Percentiles rank a stretch among this genome's conserved stretches.
phyloP scores from a whole-genome alignment of 495 filamentous ascomycete species.

The Xylaria telfairii region DNA sequence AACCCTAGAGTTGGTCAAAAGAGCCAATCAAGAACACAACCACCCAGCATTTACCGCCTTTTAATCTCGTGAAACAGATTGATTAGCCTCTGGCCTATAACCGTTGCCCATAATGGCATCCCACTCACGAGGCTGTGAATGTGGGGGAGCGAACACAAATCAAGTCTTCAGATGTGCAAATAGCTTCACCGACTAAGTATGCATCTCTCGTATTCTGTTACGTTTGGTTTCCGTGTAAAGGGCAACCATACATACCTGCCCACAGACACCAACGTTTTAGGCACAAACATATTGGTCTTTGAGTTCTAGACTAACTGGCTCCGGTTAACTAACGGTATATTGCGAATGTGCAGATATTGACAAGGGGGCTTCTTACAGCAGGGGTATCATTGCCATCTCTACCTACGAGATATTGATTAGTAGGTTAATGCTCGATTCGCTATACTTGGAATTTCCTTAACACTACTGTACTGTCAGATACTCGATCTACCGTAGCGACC shows the following conservation, averaged over 20 bases:
- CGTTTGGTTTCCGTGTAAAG: background rate
- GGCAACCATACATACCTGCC: background rate
- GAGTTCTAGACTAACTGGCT: background rate
- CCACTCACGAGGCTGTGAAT: background rate
- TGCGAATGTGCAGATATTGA: background rate
- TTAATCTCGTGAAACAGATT: background rate
- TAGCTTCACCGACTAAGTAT: background rate
- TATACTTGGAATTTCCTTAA: background rate
- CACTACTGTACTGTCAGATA: background rate
- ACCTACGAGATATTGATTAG: background rate
- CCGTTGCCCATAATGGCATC: background rate
- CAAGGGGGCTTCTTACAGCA: background rate
- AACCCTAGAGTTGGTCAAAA: background rate
- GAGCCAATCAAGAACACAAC: background rate
- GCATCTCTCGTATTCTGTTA: background rate
- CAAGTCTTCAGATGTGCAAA: background rate
- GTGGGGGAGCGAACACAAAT: background rate
- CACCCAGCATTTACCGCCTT: constrained; percentile 1
- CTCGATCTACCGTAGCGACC: background rate
- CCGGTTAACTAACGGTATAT: background rate
- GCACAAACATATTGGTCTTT: background rate
- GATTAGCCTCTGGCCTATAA: background rate
- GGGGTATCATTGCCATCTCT: background rate
- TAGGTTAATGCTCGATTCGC: background rate
- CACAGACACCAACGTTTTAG: background rate